A percentile compares a stretch with the other conserved stretches of the same genome.
These are phyloP conservation scores for Penstemon barbatus DNA, from an alignment of 257 asterid genomes.

Conservation along the genomic window DNA sequence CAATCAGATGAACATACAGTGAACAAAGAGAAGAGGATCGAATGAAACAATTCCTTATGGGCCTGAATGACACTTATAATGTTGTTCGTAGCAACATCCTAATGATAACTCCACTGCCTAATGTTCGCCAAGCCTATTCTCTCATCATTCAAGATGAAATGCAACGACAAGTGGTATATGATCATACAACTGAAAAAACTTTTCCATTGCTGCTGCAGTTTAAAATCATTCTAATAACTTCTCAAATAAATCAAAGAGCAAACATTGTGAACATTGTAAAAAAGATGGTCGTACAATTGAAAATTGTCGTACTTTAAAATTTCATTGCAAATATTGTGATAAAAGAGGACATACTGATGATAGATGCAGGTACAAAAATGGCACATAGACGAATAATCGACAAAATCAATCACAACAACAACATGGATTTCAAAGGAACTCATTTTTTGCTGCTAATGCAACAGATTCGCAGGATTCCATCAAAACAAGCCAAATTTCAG, in stretches of 20 bases:
- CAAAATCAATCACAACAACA: conserved; percentile 9
- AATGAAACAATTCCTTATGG: conserved; percentile 20
- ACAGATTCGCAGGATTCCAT: background rate
- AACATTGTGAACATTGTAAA: no score
- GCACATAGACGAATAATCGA: background rate
- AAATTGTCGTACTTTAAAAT: no score
- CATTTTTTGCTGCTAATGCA: background rate
- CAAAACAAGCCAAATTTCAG: background rate
- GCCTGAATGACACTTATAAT: background rate
- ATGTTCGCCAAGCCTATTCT: conserved; percentile 20
- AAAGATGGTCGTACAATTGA: no score
- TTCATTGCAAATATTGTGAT: no score
- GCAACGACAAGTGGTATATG: background rate
- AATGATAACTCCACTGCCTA: conserved; percentile 16
- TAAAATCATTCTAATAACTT: no score
- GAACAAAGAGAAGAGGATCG: conserved; percentile 17
- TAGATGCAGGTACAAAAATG: conserved; percentile 1
- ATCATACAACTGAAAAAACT: no score
- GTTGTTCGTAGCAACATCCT: conserved; percentile 11
- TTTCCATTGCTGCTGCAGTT: no score
- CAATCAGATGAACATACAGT: background rate
- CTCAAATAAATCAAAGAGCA: no score
- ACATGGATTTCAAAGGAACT: background rate
- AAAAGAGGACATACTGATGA: conserved; percentile 3
- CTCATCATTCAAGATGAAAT: conserved; percentile 12